These are phyloP conservation scores for Ilyonectria robusta DNA, from an alignment of 2,329 filamentous ascomycete genomes.

Conservation along the genomic window DNA sequence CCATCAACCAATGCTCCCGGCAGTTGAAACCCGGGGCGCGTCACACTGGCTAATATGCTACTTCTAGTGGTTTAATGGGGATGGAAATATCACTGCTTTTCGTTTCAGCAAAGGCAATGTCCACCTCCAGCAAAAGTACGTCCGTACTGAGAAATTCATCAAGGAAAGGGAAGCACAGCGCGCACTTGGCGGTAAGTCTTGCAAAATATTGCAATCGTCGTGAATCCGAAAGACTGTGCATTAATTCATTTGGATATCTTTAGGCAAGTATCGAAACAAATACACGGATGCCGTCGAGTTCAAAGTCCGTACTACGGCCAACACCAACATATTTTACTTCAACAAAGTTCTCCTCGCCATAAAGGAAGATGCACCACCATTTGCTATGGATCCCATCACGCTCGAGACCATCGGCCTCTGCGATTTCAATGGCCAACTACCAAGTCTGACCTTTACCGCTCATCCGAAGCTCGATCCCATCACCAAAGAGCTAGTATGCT, in stretches of 20 bases:
- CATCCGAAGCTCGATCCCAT: slow-evolving; percentile 9
- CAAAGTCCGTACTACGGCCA: slow-evolving; percentile 11
- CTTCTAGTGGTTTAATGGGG: slow-evolving; percentile 26
- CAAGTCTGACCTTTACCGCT: slow-evolving; percentile 6
- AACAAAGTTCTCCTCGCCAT: slow-evolving; percentile 10
- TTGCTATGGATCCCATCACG: slow-evolving; percentile 5
- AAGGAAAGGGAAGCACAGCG: slow-evolving; percentile 19
- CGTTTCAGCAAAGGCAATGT: slow-evolving; percentile 21
- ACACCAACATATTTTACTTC: slow-evolving; percentile 24
- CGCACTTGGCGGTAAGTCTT: background rate
- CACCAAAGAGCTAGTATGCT: slow-evolving; percentile 1
- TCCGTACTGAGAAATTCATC: slow-evolving; percentile 24
- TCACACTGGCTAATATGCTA: background rate
- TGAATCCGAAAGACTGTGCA: background rate
- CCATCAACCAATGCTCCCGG: background rate
- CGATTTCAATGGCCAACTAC: slow-evolving; percentile 20
- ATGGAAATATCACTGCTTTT: slow-evolving; percentile 26
- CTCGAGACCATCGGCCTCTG: slow-evolving; percentile 16
- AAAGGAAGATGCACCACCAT: slow-evolving; percentile 10
- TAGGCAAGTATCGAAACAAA: slow-evolving; percentile 20
- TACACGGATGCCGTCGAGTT: slow-evolving; percentile 21
- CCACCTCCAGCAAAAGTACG: slow-evolving; percentile 24
- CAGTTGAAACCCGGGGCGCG: background rate
- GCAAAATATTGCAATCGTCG: background rate
- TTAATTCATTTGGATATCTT: too few relatives aligned